Conservation (phyloP, 192 early-diverging fungal genomes). For the Pilaira anomala region DNA sequence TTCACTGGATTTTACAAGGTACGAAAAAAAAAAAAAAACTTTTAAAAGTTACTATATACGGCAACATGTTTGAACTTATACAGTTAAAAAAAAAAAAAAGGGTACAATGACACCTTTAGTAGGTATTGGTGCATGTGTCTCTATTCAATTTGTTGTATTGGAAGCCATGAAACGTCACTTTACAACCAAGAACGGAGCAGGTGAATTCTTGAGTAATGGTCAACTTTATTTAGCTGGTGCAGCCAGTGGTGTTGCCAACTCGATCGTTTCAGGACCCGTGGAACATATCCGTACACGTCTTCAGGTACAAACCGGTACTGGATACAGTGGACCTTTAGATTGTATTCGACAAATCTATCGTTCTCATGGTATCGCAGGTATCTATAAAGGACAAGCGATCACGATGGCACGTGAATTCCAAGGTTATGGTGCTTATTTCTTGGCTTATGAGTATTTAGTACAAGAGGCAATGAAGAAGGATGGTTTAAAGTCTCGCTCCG, state of each 20-base stretch:
- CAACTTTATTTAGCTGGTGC: slow-evolving; percentile 90
- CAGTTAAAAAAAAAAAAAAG: slow-evolving; percentile 24
- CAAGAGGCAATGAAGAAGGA: slow-evolving; percentile 65
- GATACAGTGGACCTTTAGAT: slow-evolving; percentile 77
- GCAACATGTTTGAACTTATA: slow-evolving; percentile 19
- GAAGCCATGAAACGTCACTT: slow-evolving; percentile 87
- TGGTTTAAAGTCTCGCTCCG: slow-evolving; percentile 55
- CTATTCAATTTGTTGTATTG: slow-evolving; percentile 93
- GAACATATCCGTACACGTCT: slow-evolving; percentile 95
- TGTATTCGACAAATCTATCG: slow-evolving; percentile 78
- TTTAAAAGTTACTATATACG: not conserved
- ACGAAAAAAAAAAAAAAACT: not conserved
- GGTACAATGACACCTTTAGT: slow-evolving; percentile 92
- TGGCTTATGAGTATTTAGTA: slow-evolving; percentile 87
- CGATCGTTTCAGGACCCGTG: slow-evolving; percentile 86
- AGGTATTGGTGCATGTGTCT: slow-evolving; percentile 93
- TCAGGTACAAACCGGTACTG: slow-evolving; percentile 78
- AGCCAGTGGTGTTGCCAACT: slow-evolving; percentile 83
- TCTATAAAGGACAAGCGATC: slow-evolving; percentile 89
- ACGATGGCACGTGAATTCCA: slow-evolving; percentile 87
- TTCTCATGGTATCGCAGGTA: slow-evolving; percentile 66
- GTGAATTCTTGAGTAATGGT: slow-evolving; percentile 57
- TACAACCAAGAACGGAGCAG: slow-evolving; percentile 45
- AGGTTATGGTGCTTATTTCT: slow-evolving; percentile 93
- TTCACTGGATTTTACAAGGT: slow-evolving; percentile 84